Base-by-base conservation (phyloP, 2,329 filamentous ascomycete genomes). In the Paracamarosporium sp. region DNA sequence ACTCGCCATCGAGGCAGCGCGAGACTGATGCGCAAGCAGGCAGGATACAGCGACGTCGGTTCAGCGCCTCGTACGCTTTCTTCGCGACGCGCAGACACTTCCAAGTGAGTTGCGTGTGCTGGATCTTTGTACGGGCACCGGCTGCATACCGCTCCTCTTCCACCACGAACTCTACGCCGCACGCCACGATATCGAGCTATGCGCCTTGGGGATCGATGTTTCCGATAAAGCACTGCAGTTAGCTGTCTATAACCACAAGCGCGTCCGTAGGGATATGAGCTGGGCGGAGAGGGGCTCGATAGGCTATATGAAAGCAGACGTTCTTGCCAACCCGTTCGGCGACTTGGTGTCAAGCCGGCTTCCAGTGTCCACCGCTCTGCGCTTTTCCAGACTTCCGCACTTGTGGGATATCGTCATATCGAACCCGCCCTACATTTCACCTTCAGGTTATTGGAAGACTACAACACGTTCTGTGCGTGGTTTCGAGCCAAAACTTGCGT, bases 351-450 rank as follows among this genome's bases (percentile, higher is more conserved):
- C 43, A 35, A 58, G 52, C 5, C 47, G 53, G 1, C 54, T 55
- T 3, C 54, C 64, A 3, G 38, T 76, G 9, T 65, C 59, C 15
- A 40, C 60, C 15, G 62, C 56, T 13, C 48, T 70, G 44, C 61
- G 70, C 44, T 28, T 55, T 33, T 40, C 56, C 1, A 31, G 11
- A 5, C 59, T 64, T 43, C 64, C 68, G 1, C 52, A 40, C 8
- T 69, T 70, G 38, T 76, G 74, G 74, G 70, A 96, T 60, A 78
- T 98, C 4, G 77, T 99, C 1, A 85, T 95, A 33, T 90, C 90
- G 1, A 99, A 99, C 69, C 95, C 95, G 15, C 95, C 95, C 0
- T 98, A 98, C 73, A 89, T 98, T 50, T 96, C 93, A 1, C 79
- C 81, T 0, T 62, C 0, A 3, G 85, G 85, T 7, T 93, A 91